Conservation (phyloP, 805 yeast genomes). For the Myxozyma melibiosi region DNA sequence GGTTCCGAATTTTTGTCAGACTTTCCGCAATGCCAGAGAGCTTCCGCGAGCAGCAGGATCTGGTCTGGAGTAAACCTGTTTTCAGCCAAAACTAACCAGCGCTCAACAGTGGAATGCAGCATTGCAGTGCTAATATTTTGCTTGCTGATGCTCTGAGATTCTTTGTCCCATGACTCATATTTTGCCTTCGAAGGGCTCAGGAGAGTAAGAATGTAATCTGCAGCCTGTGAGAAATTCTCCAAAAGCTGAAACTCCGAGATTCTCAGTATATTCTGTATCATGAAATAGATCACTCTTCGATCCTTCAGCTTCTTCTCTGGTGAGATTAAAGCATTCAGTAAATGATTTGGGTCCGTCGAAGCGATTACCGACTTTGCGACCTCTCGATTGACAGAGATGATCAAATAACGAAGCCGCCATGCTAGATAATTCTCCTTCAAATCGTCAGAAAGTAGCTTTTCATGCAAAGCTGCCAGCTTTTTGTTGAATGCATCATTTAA, state of each 20-base stretch:
- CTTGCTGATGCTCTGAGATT: not conserved
- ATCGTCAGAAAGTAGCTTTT: not conserved
- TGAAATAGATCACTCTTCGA: conserved; percentile 4
- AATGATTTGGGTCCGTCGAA: not conserved
- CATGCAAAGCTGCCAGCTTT: not conserved
- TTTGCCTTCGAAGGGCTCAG: not conserved
- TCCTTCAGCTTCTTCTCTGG: conserved; percentile 8
- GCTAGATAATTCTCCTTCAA: not conserved
- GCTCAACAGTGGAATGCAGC: not conserved
- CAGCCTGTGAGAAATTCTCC: not conserved
- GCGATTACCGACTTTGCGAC: not conserved
- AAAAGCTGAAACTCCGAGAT: conserved; percentile 9
- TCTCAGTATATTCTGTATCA: conserved; percentile 12
- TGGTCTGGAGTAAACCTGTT: conserved; percentile 7
- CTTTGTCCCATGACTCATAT: conserved; percentile 5
- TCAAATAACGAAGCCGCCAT: conserved; percentile 22
- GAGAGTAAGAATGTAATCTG: not conserved
- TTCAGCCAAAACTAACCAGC: conserved; percentile 26
- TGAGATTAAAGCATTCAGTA: not conserved
- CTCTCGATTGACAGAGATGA: conserved; percentile 10
- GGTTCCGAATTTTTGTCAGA: not conserved
- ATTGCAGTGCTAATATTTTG: conserved; percentile 9
- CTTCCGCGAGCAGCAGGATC: not conserved
- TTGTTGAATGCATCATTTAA: not conserved
- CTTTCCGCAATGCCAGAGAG: conserved; percentile 1